Base-by-base conservation (phyloP, 176 grass and related monocot genomes). In the Rhynchospora pubera region DNA sequence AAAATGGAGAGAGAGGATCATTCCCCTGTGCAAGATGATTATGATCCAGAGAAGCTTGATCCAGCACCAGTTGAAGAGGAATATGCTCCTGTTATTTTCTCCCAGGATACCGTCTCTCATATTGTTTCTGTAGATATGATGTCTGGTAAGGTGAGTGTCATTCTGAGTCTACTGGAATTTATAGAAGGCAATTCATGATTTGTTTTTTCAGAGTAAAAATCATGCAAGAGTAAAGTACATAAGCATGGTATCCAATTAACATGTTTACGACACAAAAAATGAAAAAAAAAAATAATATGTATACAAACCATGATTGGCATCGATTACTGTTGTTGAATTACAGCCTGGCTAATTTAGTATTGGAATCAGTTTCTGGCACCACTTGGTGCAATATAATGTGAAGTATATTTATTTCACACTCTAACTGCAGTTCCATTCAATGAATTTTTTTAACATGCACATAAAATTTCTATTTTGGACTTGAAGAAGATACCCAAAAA, bases 61-160 rank as follows among this genome's bases (percentile, higher is more conserved):
- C 92, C 90, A 16, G 88, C 92, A 21, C 92, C 92, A 65, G 73
- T 85, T 83, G 81, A 91, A 87, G 82, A 90, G 78, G 92, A 91
- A 83, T 94, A 94, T 65, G 92, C 92, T 26, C 92, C 90, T 63
- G 92, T 94, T 79, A 94, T 94, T 84, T 91, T 94, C 81, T 91
- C 92, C 13, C 92, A 94, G 79, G 90, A 94, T 86, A 91, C 92
- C 21, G 93, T 94, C 48, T 91, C 90, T 64, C 92, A 94, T 65
- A 91, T 94, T 28, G 82, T 94, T 65, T 94, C 89, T 12, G 83
- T 94, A 79, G 92, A 94, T 88, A 94, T 94, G 92, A 87, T 94
- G 92, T 94, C 90, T 51, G 92, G 92, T 44, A 91, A 91, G 89
- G 92, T 94, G 50, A 86, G 32, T 81, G 58, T 65, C 12, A 50